Evolutionary conservation across 2,329 filamentous ascomycete genomes (phyloP).

Genomic region (Fusarium paranaense): DNA sequence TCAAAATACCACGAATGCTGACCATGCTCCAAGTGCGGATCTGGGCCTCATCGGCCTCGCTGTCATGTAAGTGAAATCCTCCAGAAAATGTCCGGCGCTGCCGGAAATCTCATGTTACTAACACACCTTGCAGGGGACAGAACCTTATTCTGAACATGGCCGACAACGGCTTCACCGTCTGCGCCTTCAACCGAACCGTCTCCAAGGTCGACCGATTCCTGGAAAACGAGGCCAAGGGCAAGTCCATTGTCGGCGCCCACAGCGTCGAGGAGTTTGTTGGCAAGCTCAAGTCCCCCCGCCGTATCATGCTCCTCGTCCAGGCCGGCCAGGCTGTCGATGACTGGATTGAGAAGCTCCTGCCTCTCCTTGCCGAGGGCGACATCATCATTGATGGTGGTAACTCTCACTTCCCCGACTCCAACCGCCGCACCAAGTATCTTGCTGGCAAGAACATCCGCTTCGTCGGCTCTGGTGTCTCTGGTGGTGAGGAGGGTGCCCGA

Average conservation of each 20-base stretch:
- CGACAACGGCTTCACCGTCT: slow-evolving; percentile 94
- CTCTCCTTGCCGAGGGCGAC: slow-evolving; percentile 81
- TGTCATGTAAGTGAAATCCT: slow-evolving; percentile 75
- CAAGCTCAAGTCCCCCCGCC: slow-evolving; percentile 97
- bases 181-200: slow-evolving; percentile 98
- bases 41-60: slow-evolving; percentile 93
- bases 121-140: slow-evolving; percentile 67
- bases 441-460: slow-evolving; percentile 89
- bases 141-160: slow-evolving; percentile 92
- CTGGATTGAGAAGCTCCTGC: slow-evolving; percentile 96
- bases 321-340: slow-evolving; percentile 97
- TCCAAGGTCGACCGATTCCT: slow-evolving; percentile 97
- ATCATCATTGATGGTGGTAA: slow-evolving; percentile 99
- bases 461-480: slow-evolving; percentile 96
- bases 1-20: slow-evolving; percentile 61
- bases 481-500: slow-evolving; percentile 98
- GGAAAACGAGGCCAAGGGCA: slow-evolving; percentile 92
- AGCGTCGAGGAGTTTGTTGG: slow-evolving; percentile 92
- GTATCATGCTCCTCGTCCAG: slow-evolving; percentile 99
- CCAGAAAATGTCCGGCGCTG: slow-evolving; percentile 10
- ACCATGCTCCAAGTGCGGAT: slow-evolving; percentile 77
- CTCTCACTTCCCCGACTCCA: slow-evolving; percentile 99
- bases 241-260: slow-evolving; percentile 94
- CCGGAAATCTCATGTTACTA: slow-evolving; percentile 26
- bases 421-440: slow-evolving; percentile 95